Conservation (phyloP, 495 filamentous ascomycete genomes). For the Penicillium egyptiacum region DNA sequence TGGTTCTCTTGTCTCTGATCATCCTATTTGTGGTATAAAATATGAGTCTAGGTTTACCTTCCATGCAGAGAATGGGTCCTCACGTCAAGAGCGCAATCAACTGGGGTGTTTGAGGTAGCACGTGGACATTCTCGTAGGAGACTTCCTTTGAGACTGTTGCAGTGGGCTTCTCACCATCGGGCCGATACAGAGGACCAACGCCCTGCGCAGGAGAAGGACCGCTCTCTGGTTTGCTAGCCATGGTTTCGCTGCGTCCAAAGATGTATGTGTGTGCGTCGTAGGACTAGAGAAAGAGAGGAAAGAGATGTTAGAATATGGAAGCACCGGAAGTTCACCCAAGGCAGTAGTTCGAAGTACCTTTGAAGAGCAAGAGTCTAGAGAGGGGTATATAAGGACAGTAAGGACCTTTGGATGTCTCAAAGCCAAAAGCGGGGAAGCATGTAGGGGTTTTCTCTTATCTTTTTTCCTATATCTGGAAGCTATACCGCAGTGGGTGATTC, state of each 20-base stretch:
- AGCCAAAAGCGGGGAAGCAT: constrained; percentile 14
- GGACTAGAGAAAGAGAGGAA: not conserved
- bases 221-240: constrained; percentile 31
- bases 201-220: constrained; percentile 61
- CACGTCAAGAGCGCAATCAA: constrained; percentile 96
- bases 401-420: constrained; percentile 3
- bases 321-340: not conserved
- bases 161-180: constrained; percentile 75
- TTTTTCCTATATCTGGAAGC: constrained; percentile 1
- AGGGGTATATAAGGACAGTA: constrained; percentile 1
- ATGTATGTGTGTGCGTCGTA: not conserved
- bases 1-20: constrained; percentile 87
- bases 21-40: constrained; percentile 58
- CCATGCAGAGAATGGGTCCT: constrained; percentile 37
- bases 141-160: constrained; percentile 87
- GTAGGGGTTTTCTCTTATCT: constrained; percentile 15
- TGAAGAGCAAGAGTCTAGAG: constrained; percentile 1
- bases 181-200: constrained; percentile 77
- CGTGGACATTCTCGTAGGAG: constrained; percentile 82
- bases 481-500: constrained; percentile 16
- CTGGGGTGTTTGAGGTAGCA: constrained; percentile 91
- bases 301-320: not conserved
- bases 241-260: constrained; percentile 12
- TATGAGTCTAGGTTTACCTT: constrained; percentile 19
- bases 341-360: not conserved